These are phyloP conservation scores for Diaporthe citriasiana DNA, from an alignment of 2,329 filamentous ascomycete species.

Conservation along the genomic window DNA sequence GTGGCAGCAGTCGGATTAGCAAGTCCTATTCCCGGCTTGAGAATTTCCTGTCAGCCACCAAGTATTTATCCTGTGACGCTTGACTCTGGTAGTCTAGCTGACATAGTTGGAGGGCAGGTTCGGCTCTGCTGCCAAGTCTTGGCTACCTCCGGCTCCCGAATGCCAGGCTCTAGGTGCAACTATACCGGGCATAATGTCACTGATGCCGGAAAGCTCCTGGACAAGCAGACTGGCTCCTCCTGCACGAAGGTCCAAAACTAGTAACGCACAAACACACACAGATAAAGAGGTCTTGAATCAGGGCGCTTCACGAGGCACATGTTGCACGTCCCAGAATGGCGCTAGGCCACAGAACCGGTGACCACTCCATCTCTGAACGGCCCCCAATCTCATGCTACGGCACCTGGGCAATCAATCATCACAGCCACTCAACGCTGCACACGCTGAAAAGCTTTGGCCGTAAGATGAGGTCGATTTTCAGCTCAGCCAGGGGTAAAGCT, in stretches of 20 bases:
- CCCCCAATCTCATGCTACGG: background rate
- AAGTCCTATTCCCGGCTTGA: background rate
- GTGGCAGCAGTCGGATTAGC: background rate
- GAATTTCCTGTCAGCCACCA: background rate
- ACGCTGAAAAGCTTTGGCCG: background rate
- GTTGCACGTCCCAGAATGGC: background rate
- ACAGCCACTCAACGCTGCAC: background rate
- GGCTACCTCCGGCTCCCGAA: slow-evolving; percentile 3
- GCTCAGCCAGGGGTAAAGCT: slow-evolving; percentile 3
- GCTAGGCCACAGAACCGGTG: background rate
- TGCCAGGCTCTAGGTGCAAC: no score
- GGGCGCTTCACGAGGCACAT: background rate
- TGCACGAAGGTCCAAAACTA: background rate
- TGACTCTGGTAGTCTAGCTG: background rate
- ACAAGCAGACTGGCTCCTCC: background rate
- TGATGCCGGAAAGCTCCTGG: background rate
- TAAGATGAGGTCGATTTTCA: background rate
- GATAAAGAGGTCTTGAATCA: background rate
- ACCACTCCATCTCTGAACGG: background rate
- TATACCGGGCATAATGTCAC: background rate
- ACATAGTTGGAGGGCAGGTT: background rate
- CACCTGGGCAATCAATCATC: no score
- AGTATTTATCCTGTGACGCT: slow-evolving; percentile 10
- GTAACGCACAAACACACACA: no score
- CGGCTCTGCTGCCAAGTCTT: slow-evolving; percentile 15